Evolutionary conservation across 176 grass and related monocot genomes (phyloP).

Genomic region (Cenchrus americanus): DNA sequence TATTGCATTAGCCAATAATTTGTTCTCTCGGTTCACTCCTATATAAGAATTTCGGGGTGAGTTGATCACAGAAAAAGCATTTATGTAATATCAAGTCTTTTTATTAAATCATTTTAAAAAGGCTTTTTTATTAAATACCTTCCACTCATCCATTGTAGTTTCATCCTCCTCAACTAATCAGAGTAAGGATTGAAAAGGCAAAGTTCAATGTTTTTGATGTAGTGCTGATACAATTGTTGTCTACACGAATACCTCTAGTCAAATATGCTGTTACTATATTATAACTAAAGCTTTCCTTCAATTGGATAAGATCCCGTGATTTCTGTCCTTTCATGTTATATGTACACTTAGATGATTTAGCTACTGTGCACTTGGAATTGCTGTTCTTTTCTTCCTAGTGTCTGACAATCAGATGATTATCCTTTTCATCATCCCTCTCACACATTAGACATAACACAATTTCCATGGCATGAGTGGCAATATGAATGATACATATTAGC

Average conservation of each 20-base stretch:
- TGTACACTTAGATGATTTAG: neutral
- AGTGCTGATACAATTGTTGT: neutral
- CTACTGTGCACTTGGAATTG: neutral
- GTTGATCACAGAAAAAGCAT: slow-evolving; percentile 11
- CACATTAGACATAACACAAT: neutral
- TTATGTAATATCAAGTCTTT: neutral
- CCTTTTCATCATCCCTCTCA: neutral
- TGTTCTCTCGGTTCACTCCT: neutral
- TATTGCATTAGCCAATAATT: slow-evolving; percentile 3
- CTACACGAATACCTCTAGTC: neutral
- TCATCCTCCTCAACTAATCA: neutral
- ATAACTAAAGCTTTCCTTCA: neutral
- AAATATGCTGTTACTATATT: neutral
- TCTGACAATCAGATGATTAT: neutral
- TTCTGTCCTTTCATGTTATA: neutral
- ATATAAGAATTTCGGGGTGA: slow-evolving; percentile 1
- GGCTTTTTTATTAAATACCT: neutral
- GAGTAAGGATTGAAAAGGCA: neutral
- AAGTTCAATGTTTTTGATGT: neutral
- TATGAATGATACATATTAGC: neutral
- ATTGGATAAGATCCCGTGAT: neutral
- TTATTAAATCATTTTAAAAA: neutral
- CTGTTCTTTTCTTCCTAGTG: slow-evolving; percentile 14
- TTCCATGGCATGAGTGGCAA: neutral
- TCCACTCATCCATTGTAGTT: neutral